phyloP scores from a whole-genome alignment of 306 rosid genomes.

The Calophaca sinica region DNA sequence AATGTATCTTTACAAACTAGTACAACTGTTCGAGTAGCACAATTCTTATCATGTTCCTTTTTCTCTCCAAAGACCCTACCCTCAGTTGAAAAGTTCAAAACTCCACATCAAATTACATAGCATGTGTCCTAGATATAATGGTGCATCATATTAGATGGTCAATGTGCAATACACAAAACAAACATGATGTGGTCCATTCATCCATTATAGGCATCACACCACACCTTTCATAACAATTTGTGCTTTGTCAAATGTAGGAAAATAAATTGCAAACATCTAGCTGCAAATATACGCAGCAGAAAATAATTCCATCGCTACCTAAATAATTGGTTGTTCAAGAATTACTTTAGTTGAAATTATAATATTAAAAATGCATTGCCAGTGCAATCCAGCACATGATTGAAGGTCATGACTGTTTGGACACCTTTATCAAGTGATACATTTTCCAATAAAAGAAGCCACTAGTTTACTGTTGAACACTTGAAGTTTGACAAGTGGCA shows the following conservation, averaged over 20 bases:
- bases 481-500: too few species aligned
- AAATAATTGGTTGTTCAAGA: too few species aligned
- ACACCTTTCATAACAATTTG: not conserved
- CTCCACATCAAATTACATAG: constrained; percentile 11
- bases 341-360: too few species aligned
- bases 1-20: constrained; percentile 14
- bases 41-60: not conserved
- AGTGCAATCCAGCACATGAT: too few species aligned
- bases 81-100: not conserved
- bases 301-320: too few species aligned
- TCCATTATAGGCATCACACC: not conserved
- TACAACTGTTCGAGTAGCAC: not conserved
- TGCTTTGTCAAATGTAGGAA: not conserved
- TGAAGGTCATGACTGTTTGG: too few species aligned
- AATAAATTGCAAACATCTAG: not conserved
- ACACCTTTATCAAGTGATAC: too few species aligned
- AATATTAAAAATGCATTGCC: too few species aligned
- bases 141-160: not conserved
- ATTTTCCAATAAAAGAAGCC: too few species aligned
- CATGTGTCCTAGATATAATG: not conserved
- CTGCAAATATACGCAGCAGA: not conserved
- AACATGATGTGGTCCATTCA: constrained; percentile 1
- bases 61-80: not conserved
- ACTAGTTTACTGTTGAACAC: too few species aligned
- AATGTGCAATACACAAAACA: not conserved